Evolutionary conservation across 2,329 filamentous ascomycete species (phyloP).

Genomic region (Colletotrichum australisinense): DNA sequence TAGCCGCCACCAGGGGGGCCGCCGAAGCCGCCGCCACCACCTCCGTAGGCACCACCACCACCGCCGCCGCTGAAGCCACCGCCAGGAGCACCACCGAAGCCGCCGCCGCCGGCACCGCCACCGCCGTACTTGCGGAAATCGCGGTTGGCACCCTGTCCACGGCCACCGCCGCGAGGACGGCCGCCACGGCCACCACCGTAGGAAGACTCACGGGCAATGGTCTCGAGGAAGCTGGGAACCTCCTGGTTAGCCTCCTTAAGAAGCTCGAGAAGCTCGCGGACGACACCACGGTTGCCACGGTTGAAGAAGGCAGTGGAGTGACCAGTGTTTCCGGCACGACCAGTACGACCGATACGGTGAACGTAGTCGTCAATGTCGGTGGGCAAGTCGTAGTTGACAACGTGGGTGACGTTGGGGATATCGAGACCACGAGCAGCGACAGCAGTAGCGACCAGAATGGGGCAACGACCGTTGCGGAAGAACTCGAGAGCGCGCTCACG

Average conservation of each 20-base stretch:
- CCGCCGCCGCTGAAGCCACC: slow-evolving; percentile 53
- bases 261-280: slow-evolving; percentile 95
- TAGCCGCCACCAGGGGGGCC: slow-evolving; percentile 57
- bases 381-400: slow-evolving; percentile 99
- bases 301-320: slow-evolving; percentile 99
- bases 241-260: slow-evolving; percentile 99
- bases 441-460: slow-evolving; percentile 95
- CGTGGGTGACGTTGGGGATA: slow-evolving; percentile 96
- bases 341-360: slow-evolving; percentile 99
- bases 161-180: slow-evolving; percentile 77
- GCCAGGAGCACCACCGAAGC: slow-evolving; percentile 55
- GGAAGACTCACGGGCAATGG: slow-evolving; percentile 93
- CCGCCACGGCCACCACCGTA: slow-evolving; percentile 80
- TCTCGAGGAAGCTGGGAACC: slow-evolving; percentile 93
- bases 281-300: slow-evolving; percentile 97
- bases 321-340: slow-evolving; percentile 99
- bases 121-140: slow-evolving; percentile 88
- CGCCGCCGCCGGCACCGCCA: slow-evolving; percentile 60
- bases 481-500: slow-evolving; percentile 97
- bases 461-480: slow-evolving; percentile 96
- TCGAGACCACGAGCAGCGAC: slow-evolving; percentile 92
- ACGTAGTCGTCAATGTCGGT: slow-evolving; percentile 99
- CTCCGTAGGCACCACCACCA: slow-evolving; percentile 48
- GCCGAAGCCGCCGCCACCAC: slow-evolving; percentile 63
- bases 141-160: slow-evolving; percentile 78